Evolutionary conservation across 2,329 filamentous ascomycete species (phyloP), one percentile per base, ranked within the genome.

Genomic region (Aspergillus ustus): DNA sequence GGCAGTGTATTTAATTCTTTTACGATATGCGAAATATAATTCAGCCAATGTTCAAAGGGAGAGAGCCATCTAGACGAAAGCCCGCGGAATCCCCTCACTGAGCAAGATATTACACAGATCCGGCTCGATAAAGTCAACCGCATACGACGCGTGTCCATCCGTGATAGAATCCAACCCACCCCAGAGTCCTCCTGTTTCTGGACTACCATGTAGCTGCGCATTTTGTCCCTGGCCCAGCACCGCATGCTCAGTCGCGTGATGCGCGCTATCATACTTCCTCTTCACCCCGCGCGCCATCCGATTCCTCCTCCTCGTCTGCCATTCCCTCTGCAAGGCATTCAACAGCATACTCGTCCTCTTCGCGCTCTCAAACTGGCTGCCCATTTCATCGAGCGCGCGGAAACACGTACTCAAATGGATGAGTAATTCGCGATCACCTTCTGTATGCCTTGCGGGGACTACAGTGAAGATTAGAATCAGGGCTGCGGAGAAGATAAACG

Each of bases 401-500:
- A 79, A 78, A 53, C 77, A 78, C 2, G 75, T 72, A 19, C 77
- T 77, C 19, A 80, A 61, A 51, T 78, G 70, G 3, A 68, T 70
- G 2, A 22, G 15, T n/a, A 48, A 9, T 13, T 48, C 45, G 7
- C 69, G 34, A 15, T 37, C 34, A 11, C 34, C 34, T 37, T 37
- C 34, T 9, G 11, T 37, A 37, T 37, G 34, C 34, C 34, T 7
- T 9, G 34, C 11, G 7, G 53, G 46, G 15, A 57, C 45, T 7
- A 29, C 28, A 19, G 53, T 72, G 25, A 74, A 77, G 2, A 77
- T 71, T 7, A 77, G 68, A 68, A 77, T 75, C 5, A 80, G 69
- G 0, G 77, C 77, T 0, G 78, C 78, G 4, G 76, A 78, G 64
- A 78, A 79, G 11, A 78, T 78, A 15, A 80, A 78, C 8, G 74